Base-by-base conservation (phyloP, 192 early-diverging fungal species). In the Linnemannia zychae region DNA sequence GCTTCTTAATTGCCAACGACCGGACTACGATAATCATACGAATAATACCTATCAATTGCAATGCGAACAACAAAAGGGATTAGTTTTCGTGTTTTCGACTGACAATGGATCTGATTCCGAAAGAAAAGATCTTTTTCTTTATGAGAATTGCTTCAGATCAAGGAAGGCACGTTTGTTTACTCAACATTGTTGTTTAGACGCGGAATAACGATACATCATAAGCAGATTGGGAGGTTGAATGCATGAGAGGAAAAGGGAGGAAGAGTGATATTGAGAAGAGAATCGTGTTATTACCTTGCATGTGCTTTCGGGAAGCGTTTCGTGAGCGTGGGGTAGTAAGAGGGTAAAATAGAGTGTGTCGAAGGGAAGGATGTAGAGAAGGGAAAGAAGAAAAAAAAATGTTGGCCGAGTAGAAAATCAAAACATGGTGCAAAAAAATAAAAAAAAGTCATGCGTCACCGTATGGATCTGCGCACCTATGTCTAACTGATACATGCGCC, bases 181-280 rank as follows among this genome's bases (percentile, higher is more conserved):
- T 63, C 57, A 63, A 63, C 57, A 63, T 63, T 63, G 57, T 63
- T 63, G 57, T 63, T 63, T 63, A 63, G 57, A 63, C 57, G 57
- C 57, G 57, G 57, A 63, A 63, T 63, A 63, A 63, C 57, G 57
- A 63, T 63, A 63, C 57, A 63, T 63, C 57, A 63, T 63, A 63
- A 63, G 57, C 57, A 63, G 57, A 12, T 7, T 57, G 52, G n/a
- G 12, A 11, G n/a, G 50, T 15, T 50, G 16, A 24, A 11, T 2
- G 34, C 12, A 1, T 18, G 52, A 2, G n/a, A 13, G 44, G n/a
- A 1, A 33, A 2, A 33, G 1, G 70, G 22, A 31, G 28, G 28
- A 16, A 24, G 57, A 13, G 9, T 16, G 28, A 12, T 33, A 12
- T 1, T n/a, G n/a, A 28, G 12, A 31, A 31, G 28, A n/a, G 40